Evolutionary conservation across 306 rosid species (phyloP), one percentile per base, ranked within the genome.

Genomic region (Pachyrhizus erosus): DNA sequence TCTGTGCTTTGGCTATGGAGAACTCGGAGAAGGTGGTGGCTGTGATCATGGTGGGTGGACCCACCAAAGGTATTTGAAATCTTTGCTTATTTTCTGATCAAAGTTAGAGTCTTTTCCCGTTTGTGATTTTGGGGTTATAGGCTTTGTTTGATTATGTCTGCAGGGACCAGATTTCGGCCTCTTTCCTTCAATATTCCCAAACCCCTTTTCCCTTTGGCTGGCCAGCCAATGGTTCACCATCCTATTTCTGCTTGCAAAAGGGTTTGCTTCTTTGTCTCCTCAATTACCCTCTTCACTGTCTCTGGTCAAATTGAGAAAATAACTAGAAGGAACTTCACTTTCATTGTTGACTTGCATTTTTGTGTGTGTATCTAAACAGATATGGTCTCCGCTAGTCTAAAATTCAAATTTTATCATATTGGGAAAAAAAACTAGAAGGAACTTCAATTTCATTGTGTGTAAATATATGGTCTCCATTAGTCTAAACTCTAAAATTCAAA

Each of bases 81-180:
- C 12, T 66, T 66, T 34, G 20, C 34, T 65, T 21, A 54, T 7
- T 72, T 68, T 73, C 29, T 80, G 4, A 72, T 52, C 31, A 27
- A 49, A 84, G 17, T 77, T 79, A 0, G 11, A 31, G 7, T 75
- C 75, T 84, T 80, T 65, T 71, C 3, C 9, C 15, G 39, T 26
- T 70, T 49, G 37, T 7, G 33, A 68, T 33, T 75, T 31, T 57
- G 26, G 85, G 84, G 29, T 77, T 85, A 51, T 5, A 54, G 54
- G 9, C 4, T 69, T 64, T 71, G 73, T 60, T 49, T 68, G 75
- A 77, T 58, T 58, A 15, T 29, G 27, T 61, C 7, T 88, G 79
- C 88, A 93, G 99, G 99, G 60, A 96, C 99, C 72, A 91, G 99
- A 89, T 96, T 96, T 84, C 89, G 98, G n/a, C 99, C 98, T 65